These are phyloP conservation scores for Pleurotus eryngii DNA, from an alignment of 768 basidiomycete genomes.

Conservation along the genomic window DNA sequence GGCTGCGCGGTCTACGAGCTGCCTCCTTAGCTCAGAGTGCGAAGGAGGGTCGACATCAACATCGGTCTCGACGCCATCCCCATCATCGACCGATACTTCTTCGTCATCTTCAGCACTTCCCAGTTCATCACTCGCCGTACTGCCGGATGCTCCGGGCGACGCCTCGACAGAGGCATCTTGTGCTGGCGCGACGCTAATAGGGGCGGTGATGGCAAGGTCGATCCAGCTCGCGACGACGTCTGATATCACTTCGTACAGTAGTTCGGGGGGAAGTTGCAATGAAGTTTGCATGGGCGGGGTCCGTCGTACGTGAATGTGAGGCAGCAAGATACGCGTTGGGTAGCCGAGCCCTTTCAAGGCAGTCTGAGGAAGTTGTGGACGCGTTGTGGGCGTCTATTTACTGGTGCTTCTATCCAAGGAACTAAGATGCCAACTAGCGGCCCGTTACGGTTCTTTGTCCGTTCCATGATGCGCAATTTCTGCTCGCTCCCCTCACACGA, in stretches of 20 bases:
- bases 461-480: no score
- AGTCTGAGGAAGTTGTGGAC: no score
- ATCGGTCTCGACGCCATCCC: neutral
- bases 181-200: neutral
- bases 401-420: no score
- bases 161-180: neutral
- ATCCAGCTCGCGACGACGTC: neutral
- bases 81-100: neutral
- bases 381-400: no score
- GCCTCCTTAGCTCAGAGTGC: neutral
- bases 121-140: neutral
- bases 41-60: neutral
- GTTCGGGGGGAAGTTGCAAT: neutral
- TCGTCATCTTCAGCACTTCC: neutral
- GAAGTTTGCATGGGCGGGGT: neutral
- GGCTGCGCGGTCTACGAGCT: neutral
- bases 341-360: no score
- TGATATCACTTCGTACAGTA: neutral
- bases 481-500: no score
- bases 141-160: no score
- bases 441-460: no score
- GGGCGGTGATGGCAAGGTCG: neutral
- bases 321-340: neutral
- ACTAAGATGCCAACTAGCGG: no score
- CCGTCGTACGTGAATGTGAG: neutral